Base-by-base conservation (phyloP, 2,329 filamentous ascomycete genomes). In the Phaeosphaeria sp. region DNA sequence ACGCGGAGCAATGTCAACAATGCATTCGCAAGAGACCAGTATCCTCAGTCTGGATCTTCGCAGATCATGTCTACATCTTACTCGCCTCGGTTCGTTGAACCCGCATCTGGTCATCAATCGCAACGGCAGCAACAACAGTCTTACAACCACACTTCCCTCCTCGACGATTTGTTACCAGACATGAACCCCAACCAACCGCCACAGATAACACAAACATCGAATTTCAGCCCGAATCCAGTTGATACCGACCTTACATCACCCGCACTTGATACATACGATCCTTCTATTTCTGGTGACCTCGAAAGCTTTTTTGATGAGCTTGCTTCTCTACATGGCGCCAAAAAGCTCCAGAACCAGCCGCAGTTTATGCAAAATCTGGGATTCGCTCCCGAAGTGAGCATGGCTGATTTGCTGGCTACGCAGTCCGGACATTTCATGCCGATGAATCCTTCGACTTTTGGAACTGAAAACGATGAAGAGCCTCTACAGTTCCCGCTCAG, bases 351-450 rank as follows among this genome's bases (percentile, higher is more conserved):
- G 27, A 79, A 82, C 13, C 85, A 88, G 58, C 80, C 84, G 1
- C 85, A 88, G 59, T 89, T 89, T 67, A 88, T 89, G 86, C 81
- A 85, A 46, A 89, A 89, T 64, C 77, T 89, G 17, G 87, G 87
- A 0, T 88, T 89, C 67, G 85, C 83, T 1, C 86, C 87, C 0
- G 86, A 87, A 40, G 82, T 84, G 21, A 86, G 87, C 59, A 77
- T 88, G 46, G 80, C 81, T 0, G 85, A 87, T 56, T 81, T 86
- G 2, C 51, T 66, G n/a, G 62, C 62, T 13, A 56, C 62, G 20
- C 60, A 66, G 48, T 77, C 79, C 42, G 74, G 77, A 33, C 74
- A 76, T 21, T 76, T 74, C n/a, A 74, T 79, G 64, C 72, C 78
- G 17, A 54, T 76, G 17, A 60, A 77, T 20, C 53, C 63, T 2